Conservation (phyloP, 2,329 filamentous ascomycete species). For the Ophiostoma montium region DNA sequence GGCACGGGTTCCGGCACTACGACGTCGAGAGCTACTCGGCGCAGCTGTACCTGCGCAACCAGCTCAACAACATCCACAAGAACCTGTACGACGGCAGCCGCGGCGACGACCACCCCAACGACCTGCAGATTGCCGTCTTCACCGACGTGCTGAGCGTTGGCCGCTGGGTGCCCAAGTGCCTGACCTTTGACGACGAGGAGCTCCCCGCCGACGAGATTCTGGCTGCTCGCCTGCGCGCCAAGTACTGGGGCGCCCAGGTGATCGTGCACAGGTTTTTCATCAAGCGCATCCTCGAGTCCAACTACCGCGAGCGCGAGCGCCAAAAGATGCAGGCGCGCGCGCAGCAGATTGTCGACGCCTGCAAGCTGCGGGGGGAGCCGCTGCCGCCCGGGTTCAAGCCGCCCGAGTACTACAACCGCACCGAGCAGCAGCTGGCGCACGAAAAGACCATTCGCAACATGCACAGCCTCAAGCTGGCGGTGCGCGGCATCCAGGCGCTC, state of each 20-base stretch:
- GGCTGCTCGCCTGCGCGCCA: conserved; percentile 69
- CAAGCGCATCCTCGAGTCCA: conserved; percentile 38
- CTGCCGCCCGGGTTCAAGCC: not conserved
- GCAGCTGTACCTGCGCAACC: conserved; percentile 50
- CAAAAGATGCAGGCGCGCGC: not conserved
- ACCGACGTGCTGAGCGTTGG: conserved; percentile 15
- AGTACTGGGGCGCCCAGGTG: conserved; percentile 86
- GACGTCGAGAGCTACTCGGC: conserved; percentile 47
- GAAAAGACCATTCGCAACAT: conserved; percentile 19
- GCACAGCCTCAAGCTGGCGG: conserved; percentile 39
- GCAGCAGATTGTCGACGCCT: not conserved
- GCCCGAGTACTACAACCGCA: not conserved
- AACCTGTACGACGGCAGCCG: conserved; percentile 32
- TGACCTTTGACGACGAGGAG: conserved; percentile 44
- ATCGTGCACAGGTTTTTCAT: conserved; percentile 76
- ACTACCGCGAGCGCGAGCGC: no score
- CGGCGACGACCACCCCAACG: conserved; percentile 15
- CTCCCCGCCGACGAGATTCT: conserved; percentile 64
- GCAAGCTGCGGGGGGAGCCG: conserved; percentile 1
- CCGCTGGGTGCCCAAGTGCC: conserved; percentile 34
- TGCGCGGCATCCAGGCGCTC: conserved; percentile 55
- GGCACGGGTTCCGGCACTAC: conserved; percentile 28
- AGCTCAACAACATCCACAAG: conserved; percentile 48
- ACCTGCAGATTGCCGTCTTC: conserved; percentile 32
- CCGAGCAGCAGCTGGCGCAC: not conserved